A percentile compares a stretch with the other conserved stretches of the same genome.
Conservation (phyloP, 306 rosid genomes). For the Cucurbita pepo region DNA sequence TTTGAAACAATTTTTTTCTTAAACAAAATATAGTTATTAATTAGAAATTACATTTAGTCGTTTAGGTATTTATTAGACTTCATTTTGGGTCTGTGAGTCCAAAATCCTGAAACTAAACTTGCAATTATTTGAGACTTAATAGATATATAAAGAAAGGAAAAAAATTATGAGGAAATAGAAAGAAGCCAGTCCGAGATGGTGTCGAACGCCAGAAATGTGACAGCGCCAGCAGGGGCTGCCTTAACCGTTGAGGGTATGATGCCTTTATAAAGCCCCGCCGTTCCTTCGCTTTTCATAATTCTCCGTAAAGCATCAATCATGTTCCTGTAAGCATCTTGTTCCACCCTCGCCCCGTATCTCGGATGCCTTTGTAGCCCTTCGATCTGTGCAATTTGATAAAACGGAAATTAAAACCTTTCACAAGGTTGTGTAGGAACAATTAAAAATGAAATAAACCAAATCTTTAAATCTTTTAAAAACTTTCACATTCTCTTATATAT, state of each 20-base stretch:
- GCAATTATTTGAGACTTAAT: too few relatives aligned
- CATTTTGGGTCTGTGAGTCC: too few relatives aligned
- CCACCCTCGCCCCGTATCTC: conserved; percentile 74
- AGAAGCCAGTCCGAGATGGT: conserved; percentile 57
- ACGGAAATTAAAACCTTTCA: not conserved
- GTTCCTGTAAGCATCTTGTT: conserved; percentile 50
- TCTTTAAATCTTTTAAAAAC: too few relatives aligned
- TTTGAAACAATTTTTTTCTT: too few relatives aligned
- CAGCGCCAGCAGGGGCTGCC: conserved; percentile 93
- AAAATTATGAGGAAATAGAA: conserved; percentile 8
- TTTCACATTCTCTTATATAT: too few relatives aligned
- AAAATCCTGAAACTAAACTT: too few relatives aligned
- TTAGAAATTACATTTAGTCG: too few relatives aligned
- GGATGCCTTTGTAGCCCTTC: conserved; percentile 93
- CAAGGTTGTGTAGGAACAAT: too few relatives aligned
- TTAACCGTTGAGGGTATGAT: conserved; percentile 75
- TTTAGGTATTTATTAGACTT: too few relatives aligned
- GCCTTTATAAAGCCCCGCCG: conserved; percentile 87
- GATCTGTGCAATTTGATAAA: conserved; percentile 18
- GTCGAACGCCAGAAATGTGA: conserved; percentile 87
- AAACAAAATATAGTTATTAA: too few relatives aligned
- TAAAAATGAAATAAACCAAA: too few relatives aligned
- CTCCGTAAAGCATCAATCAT: conserved; percentile 62
- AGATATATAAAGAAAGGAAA: too few relatives aligned
- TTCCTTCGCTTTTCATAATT: conserved; percentile 50